These are phyloP conservation scores for Nyssa sinensis DNA, from an alignment of 148 eudicot species.

Conservation along the genomic window DNA sequence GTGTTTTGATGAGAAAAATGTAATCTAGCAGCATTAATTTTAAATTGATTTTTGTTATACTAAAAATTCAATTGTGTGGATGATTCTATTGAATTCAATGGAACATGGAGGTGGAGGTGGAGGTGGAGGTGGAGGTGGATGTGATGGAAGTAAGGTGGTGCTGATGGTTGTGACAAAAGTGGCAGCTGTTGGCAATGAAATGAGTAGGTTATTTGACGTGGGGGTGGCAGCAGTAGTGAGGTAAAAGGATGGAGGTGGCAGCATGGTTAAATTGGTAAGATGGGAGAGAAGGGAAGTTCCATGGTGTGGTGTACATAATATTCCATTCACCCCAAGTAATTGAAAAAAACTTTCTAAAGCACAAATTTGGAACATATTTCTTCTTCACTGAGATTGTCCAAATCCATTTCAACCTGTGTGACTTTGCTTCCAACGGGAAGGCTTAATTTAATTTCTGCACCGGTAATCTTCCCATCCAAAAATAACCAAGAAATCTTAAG, in stretches of 20 bases:
- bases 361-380: background rate
- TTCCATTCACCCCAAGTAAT: background rate
- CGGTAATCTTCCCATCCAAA: background rate
- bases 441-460: background rate
- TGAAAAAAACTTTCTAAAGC: background rate
- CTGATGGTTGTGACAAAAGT: background rate
- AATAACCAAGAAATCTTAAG: background rate
- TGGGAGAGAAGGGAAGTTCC: background rate
- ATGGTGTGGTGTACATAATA: background rate
- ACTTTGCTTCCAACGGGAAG: background rate
- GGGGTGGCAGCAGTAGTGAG: background rate
- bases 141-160: no score
- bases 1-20: background rate
- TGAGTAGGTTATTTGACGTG: background rate
- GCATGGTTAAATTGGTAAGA: background rate
- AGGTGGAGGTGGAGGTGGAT: background rate
- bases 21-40: background rate
- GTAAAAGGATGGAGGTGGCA: no score
- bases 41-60: no score
- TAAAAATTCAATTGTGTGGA: background rate
- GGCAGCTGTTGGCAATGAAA: background rate
- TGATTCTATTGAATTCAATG: background rate
- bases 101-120: background rate
- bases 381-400: background rate
- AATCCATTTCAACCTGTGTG: background rate